phyloP scores from a whole-genome alignment of 202 grass and related monocot species.

The Musa balbisiana region DNA sequence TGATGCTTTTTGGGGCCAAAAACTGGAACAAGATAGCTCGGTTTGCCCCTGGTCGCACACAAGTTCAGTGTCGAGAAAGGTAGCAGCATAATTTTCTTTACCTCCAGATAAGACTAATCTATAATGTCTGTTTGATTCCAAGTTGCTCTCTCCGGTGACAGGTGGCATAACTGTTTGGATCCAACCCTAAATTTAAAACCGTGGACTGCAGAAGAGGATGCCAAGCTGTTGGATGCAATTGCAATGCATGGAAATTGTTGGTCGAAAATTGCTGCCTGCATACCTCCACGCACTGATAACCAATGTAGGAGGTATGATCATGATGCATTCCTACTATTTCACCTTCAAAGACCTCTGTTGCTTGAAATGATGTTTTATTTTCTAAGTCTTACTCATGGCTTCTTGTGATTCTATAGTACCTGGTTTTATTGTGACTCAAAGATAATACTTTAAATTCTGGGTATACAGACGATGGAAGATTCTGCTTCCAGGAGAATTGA shows the following conservation, averaged over 20 bases:
- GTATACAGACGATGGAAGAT: slow-evolving; percentile 64
- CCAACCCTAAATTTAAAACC: slow-evolving; percentile 53
- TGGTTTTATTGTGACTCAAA: not conserved
- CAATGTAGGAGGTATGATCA: slow-evolving; percentile 66
- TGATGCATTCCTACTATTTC: not conserved
- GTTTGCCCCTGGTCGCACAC: slow-evolving; percentile 75
- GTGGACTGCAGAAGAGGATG: slow-evolving; percentile 82
- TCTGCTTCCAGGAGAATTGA: slow-evolving; percentile 40
- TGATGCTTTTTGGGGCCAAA: slow-evolving; percentile 58
- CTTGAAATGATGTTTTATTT: not conserved
- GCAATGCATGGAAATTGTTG: slow-evolving; percentile 53
- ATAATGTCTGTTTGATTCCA: not conserved
- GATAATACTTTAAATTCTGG: slow-evolving; percentile 8
- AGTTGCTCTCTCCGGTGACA: slow-evolving; percentile 32
- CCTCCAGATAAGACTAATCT: not conserved
- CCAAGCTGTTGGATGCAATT: slow-evolving; percentile 53
- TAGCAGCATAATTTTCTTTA: slow-evolving; percentile 13
- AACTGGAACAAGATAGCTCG: slow-evolving; percentile 76
- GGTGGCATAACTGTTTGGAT: slow-evolving; percentile 87
- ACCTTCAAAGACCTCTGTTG: not conserved
- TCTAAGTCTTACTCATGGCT: not conserved
- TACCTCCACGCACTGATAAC: slow-evolving; percentile 81
- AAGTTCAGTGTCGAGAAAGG: slow-evolving; percentile 78
- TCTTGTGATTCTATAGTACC: not conserved
- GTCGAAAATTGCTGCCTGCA: slow-evolving; percentile 52